A percentile compares a stretch with the other conserved stretches of the same genome.
Conservation (phyloP, 108 stramenopile species). For the Cylindrotheca closterium region DNA sequence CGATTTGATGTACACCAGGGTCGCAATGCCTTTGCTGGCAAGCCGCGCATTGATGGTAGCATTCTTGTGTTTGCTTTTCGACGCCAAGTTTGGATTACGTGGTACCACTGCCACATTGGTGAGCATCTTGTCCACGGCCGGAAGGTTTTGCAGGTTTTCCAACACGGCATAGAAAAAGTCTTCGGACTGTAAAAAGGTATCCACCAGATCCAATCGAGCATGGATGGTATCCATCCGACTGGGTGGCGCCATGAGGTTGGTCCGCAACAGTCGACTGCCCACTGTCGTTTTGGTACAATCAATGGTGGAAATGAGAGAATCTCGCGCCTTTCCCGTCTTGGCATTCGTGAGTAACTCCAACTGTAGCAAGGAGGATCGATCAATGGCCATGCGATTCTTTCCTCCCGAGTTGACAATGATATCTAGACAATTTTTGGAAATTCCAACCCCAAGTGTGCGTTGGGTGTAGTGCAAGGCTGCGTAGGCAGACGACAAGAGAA, state of each 20-base stretch:
- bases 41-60: slow-evolving; percentile 47
- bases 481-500: slow-evolving; percentile 73
- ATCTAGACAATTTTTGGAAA: slow-evolving; percentile 50
- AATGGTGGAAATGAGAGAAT: slow-evolving; percentile 75
- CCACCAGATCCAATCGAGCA: slow-evolving; percentile 83
- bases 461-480: slow-evolving; percentile 86
- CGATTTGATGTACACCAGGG: slow-evolving; percentile 85
- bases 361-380: slow-evolving; percentile 73
- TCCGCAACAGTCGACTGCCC: slow-evolving; percentile 73
- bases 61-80: slow-evolving; percentile 5
- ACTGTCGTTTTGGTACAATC: slow-evolving; percentile 89
- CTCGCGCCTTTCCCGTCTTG: slow-evolving; percentile 62
- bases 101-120: slow-evolving; percentile 73
- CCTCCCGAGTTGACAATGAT: slow-evolving; percentile 70
- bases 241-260: slow-evolving; percentile 87
- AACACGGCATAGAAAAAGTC: slow-evolving; percentile 82
- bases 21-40: slow-evolving; percentile 83
- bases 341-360: slow-evolving; percentile 82
- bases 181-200: slow-evolving; percentile 75
- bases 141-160: slow-evolving; percentile 76
- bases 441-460: slow-evolving; percentile 59
- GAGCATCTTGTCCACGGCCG: slow-evolving; percentile 85
- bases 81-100: not conserved
- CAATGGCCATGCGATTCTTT: slow-evolving; percentile 80
- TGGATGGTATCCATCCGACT: slow-evolving; percentile 73